phyloP scores from a whole-genome alignment of 2,329 filamentous ascomycete species.

The Trichoderma atroviride region DNA sequence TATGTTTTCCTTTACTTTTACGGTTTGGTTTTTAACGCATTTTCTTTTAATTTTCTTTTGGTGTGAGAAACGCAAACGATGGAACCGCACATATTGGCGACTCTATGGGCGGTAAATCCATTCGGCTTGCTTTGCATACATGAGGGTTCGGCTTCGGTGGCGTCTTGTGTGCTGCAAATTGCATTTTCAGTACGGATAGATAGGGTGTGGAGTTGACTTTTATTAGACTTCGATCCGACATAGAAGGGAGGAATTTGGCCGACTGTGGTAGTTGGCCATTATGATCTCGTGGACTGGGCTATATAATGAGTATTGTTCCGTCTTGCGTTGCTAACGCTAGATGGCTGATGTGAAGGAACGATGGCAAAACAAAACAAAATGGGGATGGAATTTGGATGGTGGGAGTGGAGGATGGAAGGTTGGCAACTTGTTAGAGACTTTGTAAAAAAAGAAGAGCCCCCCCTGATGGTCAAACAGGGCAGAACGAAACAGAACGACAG shows the following conservation, averaged over 20 bases:
- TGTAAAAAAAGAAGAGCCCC: conserved; percentile 7
- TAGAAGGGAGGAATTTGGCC: conserved; percentile 40
- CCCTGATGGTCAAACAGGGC: background rate
- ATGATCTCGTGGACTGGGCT: conserved; percentile 42
- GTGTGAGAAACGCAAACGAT: conserved; percentile 21
- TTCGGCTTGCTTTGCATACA: conserved; percentile 34
- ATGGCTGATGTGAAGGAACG: conserved; percentile 27
- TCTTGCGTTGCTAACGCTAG: conserved; percentile 27
- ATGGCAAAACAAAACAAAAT: conserved; percentile 2
- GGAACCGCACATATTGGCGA: conserved; percentile 24
- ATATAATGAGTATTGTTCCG: conserved; percentile 41
- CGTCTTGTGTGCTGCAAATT: conserved; percentile 37
- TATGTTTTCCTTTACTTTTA: conserved; percentile 34
- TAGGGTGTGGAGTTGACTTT: conserved; percentile 42
- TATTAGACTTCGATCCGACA: conserved; percentile 45
- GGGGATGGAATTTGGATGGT: conserved; percentile 7
- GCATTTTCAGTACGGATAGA: conserved; percentile 45
- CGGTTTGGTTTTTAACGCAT: conserved; percentile 32
- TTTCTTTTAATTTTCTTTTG: conserved; percentile 31
- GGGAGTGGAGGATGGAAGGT: conserved; percentile 19
- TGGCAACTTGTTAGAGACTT: conserved; percentile 19
- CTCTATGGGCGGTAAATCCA: conserved; percentile 21
- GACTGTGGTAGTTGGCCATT: conserved; percentile 37
- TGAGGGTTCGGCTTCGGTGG: conserved; percentile 37
- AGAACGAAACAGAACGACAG: background rate